Base-by-base conservation (phyloP, 495 filamentous ascomycete species). In the Podospora australis region DNA sequence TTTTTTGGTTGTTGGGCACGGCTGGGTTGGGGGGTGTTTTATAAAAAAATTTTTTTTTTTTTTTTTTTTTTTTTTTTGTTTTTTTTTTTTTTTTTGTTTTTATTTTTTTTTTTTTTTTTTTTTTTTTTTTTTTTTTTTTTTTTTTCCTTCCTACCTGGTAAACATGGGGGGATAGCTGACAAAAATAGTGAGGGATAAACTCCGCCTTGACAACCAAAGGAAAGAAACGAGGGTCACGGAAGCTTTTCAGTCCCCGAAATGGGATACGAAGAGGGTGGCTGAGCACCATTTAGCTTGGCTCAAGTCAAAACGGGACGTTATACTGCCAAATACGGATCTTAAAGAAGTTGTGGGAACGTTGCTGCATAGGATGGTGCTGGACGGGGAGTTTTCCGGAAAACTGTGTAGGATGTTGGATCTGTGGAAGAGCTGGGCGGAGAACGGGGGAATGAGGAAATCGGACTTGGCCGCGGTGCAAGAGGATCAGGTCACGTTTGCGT, bases 371-470 rank as follows among this genome's bases (percentile, higher is more conserved):
- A 81, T 82, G 75, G 65, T 81, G 0, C 65, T 72, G 4, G 74
- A 81, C 32, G 68, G 67, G 24, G 45, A 65, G 40, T 69, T 75
- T 28, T 61, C 74, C 6, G 55, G 58, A 4, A 52, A 54, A 21
- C 49, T 82, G 8, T 73, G 67, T 45, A 49, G 56, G 7, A 73
- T 81, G 63, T 55, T 83, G 39, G 78, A 81, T 48, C 39, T 65
- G 30, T 82, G 77, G 78, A 77, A 72, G 57, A 66, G 63, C 2
- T 83, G 79, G 77, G 69, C 70, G 4, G 73, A 80, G 32, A 75
- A 71, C 41, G 78, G 77, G 4, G 79, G 79, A 4, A 77, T 83
- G 73, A 66, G 70, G 25, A 77, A 65, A 49, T 64, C 67, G 4
- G 78, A 83, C 48, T 67, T 73, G 42, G 36, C 63, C 6, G 51